Evolutionary conservation across 345 rosid species (phyloP), one percentile per base, ranked within the genome.

Genomic region (Brassica cretica): DNA sequence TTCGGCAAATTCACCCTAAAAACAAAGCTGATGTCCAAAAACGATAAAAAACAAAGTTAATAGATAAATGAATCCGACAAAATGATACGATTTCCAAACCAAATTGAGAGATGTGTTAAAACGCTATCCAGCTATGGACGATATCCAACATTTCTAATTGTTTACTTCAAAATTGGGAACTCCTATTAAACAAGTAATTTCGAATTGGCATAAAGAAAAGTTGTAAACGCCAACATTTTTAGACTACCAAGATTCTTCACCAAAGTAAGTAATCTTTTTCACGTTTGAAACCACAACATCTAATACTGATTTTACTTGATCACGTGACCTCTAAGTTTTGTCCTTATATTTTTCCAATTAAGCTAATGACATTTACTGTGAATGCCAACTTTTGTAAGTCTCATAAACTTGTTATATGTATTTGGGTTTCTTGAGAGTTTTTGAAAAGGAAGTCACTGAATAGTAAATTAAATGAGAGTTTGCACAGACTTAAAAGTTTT

Each of bases 381-480:
- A 44, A 44, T 44, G 51, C 51, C 51, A 11, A 51, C 8, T 51
- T 51, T 51, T 51, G 58, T 5, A 53, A 15, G 59, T 53, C 24
- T 55, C 60, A 55, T 6, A 55, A 55, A 55, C 60, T 16, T 53
- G 24, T 6, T 55, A 16, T 16, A 55, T 55, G 18, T 16, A 16
- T 6, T 55, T 44, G 51, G 5, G 49, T 35, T 53, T 53, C 58
- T 53, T 53, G 21, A 4, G 58, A 15, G 18, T 15, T 15, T 53
- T 15, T 53, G 18, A 15, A 41, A 32, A 66, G 25, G 30, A 51
- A n/a, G 56, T 5, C 56, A 51, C 56, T n/a, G 66, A 65, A 65
- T 56, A 65, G 33, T 37, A 15, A 32, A 75, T 59, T 59, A 4
- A 74, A 59, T 51, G 1, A 41, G 70, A 46, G 74, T 68, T 75